These are phyloP conservation scores for Amborella trichopoda DNA, from an alignment of 164 flowering plant genomes.

Conservation along the genomic window DNA sequence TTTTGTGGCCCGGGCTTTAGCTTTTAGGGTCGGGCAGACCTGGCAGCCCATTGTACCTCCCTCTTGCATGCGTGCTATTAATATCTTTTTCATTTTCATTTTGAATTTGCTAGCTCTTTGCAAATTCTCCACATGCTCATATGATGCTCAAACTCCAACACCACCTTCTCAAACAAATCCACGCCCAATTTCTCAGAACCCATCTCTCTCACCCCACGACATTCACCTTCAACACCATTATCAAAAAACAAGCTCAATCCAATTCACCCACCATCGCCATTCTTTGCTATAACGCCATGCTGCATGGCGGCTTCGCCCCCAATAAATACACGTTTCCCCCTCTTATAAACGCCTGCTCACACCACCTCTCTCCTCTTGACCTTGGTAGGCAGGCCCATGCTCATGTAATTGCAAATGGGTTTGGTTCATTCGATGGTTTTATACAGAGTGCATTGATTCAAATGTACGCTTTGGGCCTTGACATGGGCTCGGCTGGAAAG, in stretches of 20 bases:
- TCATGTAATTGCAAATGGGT: slow-evolving; percentile 41
- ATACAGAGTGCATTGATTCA: slow-evolving; percentile 41
- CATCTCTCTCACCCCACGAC: too few relatives aligned
- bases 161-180: too few relatives aligned
- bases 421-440: slow-evolving; percentile 26
- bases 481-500: slow-evolving; percentile 29
- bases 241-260: slow-evolving; percentile 31
- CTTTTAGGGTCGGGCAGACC: too few relatives aligned
- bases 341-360: slow-evolving; percentile 41
- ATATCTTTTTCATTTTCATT: too few relatives aligned
- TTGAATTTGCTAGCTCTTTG: too few relatives aligned
- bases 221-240: slow-evolving; percentile 54
- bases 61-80: too few relatives aligned
- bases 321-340: slow-evolving; percentile 61
- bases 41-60: too few relatives aligned
- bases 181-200: too few relatives aligned
- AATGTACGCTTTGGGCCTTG: slow-evolving; percentile 26
- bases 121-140: too few relatives aligned
- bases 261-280: slow-evolving; percentile 22
- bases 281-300: slow-evolving; percentile 35
- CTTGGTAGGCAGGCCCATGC: slow-evolving; percentile 44
- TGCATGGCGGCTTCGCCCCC: slow-evolving; percentile 22
- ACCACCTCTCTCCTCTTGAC: slow-evolving; percentile 8
- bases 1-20: too few relatives aligned
- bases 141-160: too few relatives aligned